Evolutionary conservation across 108 stramenopile genomes (phyloP).

Genomic region (Aurantiochytrium sp.): DNA sequence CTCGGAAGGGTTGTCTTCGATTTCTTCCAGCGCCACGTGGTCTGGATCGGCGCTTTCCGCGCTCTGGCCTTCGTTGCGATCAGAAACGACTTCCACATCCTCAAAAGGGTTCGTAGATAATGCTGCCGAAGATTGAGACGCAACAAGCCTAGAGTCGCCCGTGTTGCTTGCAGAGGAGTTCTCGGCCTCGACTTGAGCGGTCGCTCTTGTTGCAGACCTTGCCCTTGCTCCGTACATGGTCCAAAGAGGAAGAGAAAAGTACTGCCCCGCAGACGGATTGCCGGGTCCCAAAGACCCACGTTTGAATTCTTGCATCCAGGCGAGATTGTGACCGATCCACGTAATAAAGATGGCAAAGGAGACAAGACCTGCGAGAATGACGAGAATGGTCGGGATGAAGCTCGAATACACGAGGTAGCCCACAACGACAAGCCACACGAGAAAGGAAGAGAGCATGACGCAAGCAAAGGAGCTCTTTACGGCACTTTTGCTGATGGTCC

Average conservation of each 20-base stretch:
- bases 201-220: no score
- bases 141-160: no score
- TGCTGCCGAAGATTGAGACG: no score
- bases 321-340: neutral
- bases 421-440: neutral
- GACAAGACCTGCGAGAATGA: neutral
- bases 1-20: neutral
- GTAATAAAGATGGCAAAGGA: neutral
- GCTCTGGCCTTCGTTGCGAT: neutral
- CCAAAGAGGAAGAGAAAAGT: no score
- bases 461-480: neutral
- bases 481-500: neutral
- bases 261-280: neutral
- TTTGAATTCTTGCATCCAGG: neutral
- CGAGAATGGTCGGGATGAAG: neutral
- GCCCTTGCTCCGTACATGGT: no score
- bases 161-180: no score
- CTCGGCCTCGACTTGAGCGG: no score
- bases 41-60: neutral
- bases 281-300: neutral
- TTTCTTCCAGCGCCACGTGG: neutral
- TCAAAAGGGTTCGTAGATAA: neutral
- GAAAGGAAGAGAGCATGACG: neutral
- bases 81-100: neutral
- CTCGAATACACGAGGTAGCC: conserved; percentile 12